These are phyloP conservation scores for Boletus smithii DNA, from an alignment of 1,284 basidiomycete species.

Conservation along the genomic window DNA sequence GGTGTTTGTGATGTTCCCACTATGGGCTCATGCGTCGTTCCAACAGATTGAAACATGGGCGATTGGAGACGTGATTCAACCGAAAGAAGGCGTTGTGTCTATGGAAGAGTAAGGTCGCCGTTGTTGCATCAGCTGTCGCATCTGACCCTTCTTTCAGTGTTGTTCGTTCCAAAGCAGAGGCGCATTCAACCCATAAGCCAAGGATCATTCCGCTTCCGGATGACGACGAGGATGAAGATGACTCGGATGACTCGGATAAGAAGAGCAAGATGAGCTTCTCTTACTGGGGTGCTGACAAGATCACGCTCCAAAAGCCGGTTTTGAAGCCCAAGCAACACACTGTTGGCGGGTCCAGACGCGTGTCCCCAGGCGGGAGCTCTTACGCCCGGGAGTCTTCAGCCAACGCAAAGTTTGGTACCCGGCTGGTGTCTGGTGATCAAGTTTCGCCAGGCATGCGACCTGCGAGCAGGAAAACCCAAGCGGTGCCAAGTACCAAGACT, in stretches of 20 bases:
- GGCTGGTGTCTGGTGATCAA: constrained; percentile 58
- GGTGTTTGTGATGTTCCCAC: constrained; percentile 7
- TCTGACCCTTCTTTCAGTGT: constrained; percentile 46
- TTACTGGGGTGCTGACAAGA: constrained; percentile 85
- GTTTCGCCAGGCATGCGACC: constrained; percentile 49
- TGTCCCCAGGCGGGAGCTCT: constrained; percentile 43
- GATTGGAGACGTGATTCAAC: constrained; percentile 70
- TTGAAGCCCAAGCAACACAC: constrained; percentile 47
- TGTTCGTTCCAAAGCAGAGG: constrained; percentile 61
- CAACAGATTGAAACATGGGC: constrained; percentile 83
- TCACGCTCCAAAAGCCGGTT: constrained; percentile 76
- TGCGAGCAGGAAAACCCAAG: constrained; percentile 57
- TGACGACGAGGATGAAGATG: constrained; percentile 58
- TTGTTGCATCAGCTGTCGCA: constrained; percentile 12
- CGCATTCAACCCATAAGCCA: constrained; percentile 55
- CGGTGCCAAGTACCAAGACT: constrained; percentile 49
- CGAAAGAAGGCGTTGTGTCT: constrained; percentile 69
- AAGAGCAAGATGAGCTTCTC: constrained; percentile 91
- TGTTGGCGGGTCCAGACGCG: constrained; percentile 44
- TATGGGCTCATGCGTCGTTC: constrained; percentile 1
- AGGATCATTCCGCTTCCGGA: constrained; percentile 67
- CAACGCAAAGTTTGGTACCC: constrained; percentile 80
- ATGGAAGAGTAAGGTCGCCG: constrained; percentile 75
- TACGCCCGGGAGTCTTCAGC: constrained; percentile 78
- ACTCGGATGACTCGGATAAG: constrained; percentile 80